Percentiles rank a stretch among this genome's conserved stretches.
phyloP scores from a whole-genome alignment of 169 alveolate species.

The Eimeria maxima region DNA sequence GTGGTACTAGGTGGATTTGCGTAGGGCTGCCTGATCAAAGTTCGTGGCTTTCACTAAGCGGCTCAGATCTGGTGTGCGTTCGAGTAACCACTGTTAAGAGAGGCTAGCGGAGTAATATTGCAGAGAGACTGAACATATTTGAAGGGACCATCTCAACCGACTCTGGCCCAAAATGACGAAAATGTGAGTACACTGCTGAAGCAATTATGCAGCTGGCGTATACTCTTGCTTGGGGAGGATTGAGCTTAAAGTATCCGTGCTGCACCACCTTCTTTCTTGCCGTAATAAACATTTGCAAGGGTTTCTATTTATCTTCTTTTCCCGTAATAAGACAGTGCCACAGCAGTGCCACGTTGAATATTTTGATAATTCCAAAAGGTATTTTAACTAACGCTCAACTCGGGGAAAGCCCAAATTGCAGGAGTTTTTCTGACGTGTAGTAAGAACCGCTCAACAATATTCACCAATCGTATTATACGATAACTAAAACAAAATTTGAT shows the following conservation, averaged over 20 bases:
- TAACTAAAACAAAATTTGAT: background rate
- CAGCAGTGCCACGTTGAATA: too few species aligned
- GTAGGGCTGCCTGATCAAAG: background rate
- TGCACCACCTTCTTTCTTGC: too few species aligned
- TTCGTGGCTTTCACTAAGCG: background rate
- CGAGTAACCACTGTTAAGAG: background rate
- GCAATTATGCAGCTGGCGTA: background rate
- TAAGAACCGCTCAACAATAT: too few species aligned
- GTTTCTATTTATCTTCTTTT: too few species aligned
- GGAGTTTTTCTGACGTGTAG: too few species aligned
- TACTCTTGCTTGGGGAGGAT: background rate
- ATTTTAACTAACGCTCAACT: too few species aligned
- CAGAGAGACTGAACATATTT: background rate
- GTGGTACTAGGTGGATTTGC: background rate
- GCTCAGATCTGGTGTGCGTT: background rate
- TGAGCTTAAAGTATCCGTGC: background rate
- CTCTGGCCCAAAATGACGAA: background rate
- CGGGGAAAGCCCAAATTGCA: too few species aligned
- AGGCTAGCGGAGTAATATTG: background rate
- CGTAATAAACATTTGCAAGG: too few species aligned
- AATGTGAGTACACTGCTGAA: background rate
- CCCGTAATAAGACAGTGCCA: too few species aligned
- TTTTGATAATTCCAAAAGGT: too few species aligned
- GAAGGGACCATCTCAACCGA: background rate
- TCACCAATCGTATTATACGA: background rate